Evolutionary conservation across 2,329 filamentous ascomycete genomes (phyloP).

Genomic region (Calonectria honghensis): DNA sequence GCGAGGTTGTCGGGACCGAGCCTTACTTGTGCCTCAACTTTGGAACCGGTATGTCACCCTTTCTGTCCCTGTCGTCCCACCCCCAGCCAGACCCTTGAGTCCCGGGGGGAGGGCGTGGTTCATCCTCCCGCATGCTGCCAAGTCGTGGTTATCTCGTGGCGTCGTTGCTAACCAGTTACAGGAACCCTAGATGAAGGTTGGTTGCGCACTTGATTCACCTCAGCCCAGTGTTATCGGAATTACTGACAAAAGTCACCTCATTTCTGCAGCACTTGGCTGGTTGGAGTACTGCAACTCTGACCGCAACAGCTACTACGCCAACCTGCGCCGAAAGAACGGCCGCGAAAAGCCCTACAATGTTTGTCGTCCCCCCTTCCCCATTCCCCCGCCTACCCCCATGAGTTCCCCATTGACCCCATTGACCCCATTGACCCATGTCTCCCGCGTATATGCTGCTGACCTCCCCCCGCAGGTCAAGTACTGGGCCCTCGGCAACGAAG

Average conservation of each 20-base stretch:
- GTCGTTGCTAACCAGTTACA: slow-evolving; percentile 37
- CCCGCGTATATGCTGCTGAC: not conserved
- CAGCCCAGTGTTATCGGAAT: not conserved
- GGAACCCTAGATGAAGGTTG: slow-evolving; percentile 64
- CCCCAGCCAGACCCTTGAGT: not conserved
- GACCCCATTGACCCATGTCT: not conserved
- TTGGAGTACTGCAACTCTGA: slow-evolving; percentile 90
- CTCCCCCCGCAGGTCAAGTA: slow-evolving; percentile 76
- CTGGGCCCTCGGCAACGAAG: slow-evolving; percentile 89
- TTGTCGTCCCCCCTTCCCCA: not conserved
- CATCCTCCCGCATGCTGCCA: not conserved
- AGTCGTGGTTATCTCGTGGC: slow-evolving; percentile 4
- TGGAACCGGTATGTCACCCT: slow-evolving; percentile 75
- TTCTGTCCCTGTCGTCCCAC: not conserved
- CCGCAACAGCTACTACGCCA: slow-evolving; percentile 87
- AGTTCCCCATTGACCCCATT: no score
- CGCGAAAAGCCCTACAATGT: slow-evolving; percentile 83
- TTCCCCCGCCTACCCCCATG: no score
- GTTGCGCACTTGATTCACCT: slow-evolving; percentile 21
- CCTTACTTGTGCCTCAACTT: slow-evolving; percentile 89
- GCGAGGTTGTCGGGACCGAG: slow-evolving; percentile 82
- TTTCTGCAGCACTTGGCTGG: slow-evolving; percentile 77
- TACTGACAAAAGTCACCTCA: not conserved
- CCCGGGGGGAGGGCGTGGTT: not conserved
- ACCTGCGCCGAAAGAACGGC: slow-evolving; percentile 85